Evolutionary conservation across 1,139 yeast genomes (phyloP).

Genomic region (Protomyces arabidopsidicola): DNA sequence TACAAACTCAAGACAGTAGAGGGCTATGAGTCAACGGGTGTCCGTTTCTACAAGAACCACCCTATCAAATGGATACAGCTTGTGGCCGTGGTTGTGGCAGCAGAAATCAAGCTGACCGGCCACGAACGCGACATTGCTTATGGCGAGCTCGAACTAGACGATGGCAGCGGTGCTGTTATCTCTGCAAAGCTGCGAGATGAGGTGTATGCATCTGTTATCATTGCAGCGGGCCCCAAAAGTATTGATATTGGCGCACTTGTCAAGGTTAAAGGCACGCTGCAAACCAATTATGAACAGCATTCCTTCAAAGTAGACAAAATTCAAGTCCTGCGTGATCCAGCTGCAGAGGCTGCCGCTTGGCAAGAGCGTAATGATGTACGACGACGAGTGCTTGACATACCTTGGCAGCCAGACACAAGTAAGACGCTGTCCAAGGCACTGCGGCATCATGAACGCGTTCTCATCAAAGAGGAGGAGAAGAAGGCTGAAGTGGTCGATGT

Average conservation of each 20-base stretch:
- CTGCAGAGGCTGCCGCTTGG: slow-evolving; percentile 20
- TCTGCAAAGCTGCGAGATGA: background rate
- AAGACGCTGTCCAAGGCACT: background rate
- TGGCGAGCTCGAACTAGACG: slow-evolving; percentile 23
- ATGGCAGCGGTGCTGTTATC: slow-evolving; percentile 26
- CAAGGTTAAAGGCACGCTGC: slow-evolving; percentile 22
- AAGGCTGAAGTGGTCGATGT: background rate
- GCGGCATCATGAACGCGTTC: background rate
- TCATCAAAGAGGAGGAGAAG: background rate
- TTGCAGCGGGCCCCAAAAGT: background rate
- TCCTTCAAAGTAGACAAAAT: slow-evolving; percentile 7
- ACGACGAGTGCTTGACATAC: slow-evolving; percentile 15
- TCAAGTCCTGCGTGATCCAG: slow-evolving; percentile 12
- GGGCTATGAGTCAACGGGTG: slow-evolving; percentile 24
- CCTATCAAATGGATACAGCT: slow-evolving; percentile 28
- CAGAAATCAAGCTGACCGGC: slow-evolving; percentile 1
- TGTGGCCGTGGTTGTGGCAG: slow-evolving; percentile 27
- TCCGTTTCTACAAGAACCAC: slow-evolving; percentile 27
- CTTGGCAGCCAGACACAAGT: slow-evolving; percentile 4
- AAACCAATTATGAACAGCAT: slow-evolving; percentile 2
- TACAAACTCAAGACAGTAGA: background rate
- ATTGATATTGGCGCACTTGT: slow-evolving; percentile 23
- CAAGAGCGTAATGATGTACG: slow-evolving; percentile 17
- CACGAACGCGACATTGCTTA: background rate
- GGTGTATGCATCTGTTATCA: background rate